Conservation (phyloP, 768 basidiomycete species). For the Piloderma croceum region DNA sequence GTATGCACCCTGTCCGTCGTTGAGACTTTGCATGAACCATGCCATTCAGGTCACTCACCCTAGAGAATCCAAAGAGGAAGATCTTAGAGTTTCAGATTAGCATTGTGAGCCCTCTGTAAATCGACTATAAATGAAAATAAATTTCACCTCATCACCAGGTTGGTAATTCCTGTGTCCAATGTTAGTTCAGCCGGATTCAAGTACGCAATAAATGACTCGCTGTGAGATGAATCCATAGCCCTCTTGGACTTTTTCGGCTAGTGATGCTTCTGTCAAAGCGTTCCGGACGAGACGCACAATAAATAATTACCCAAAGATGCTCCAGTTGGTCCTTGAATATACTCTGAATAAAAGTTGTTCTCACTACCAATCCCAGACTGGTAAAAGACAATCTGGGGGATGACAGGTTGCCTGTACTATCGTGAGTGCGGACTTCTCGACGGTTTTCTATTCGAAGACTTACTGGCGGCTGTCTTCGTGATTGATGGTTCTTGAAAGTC, state of each 20-base stretch:
- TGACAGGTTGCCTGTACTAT: constrained; percentile 29
- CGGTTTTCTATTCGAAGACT: no score
- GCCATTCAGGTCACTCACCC: constrained; percentile 35
- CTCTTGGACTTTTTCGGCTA: constrained; percentile 73
- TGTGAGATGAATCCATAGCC: constrained; percentile 78
- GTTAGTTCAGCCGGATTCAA: background rate
- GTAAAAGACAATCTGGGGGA: constrained; percentile 60
- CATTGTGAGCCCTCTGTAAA: constrained; percentile 5
- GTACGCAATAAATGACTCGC: constrained; percentile 39
- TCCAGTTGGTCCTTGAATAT: constrained; percentile 63
- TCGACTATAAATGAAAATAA: no score
- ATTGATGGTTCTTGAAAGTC: constrained; percentile 47
- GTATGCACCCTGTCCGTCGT: constrained; percentile 74
- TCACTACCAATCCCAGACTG: constrained; percentile 59
- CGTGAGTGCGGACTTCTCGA: background rate
- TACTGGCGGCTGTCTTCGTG: constrained; percentile 41
- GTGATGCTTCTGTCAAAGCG: no score
- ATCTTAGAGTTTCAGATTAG: constrained; percentile 36
- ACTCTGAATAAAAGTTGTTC: constrained; percentile 50
- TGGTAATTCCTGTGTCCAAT: constrained; percentile 50
- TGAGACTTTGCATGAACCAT: background rate
- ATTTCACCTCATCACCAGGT: constrained; percentile 69
- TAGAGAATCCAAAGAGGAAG: constrained; percentile 73
- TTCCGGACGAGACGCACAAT: no score
- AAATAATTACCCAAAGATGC: constrained; percentile 56